A percentile compares a stretch with the other conserved stretches of the same genome.
phyloP scores from a whole-genome alignment of 129 eudicot genomes.

The Tagetes erecta region DNA sequence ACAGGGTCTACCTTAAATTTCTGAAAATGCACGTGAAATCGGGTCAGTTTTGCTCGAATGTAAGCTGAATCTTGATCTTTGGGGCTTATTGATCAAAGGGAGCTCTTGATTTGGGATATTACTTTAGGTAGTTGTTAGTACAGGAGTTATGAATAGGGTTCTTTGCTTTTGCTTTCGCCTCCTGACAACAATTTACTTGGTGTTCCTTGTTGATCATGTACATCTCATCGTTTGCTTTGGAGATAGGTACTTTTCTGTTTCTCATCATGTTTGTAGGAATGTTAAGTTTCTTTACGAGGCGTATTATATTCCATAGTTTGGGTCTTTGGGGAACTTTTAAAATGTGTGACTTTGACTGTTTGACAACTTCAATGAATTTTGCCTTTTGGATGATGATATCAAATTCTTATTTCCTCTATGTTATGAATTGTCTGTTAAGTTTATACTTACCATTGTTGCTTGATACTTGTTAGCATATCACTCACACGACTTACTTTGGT shows the following conservation, averaged over 20 bases:
- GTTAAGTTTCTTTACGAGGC: conserved; percentile 39
- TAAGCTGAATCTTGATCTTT: conserved; percentile 27
- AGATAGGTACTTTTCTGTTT: conserved; percentile 48
- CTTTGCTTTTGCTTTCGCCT: conserved; percentile 36
- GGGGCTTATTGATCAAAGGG: conserved; percentile 22
- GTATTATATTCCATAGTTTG: conserved; percentile 35
- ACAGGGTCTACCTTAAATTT: conserved; percentile 27
- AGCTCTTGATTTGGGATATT: conserved; percentile 26
- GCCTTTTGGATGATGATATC: conserved; percentile 32
- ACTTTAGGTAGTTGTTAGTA: conserved; percentile 46
- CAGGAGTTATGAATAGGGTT: conserved; percentile 58
- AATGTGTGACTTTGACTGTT: conserved; percentile 25
- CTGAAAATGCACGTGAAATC: conserved; percentile 11
- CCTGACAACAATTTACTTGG: conserved; percentile 36
- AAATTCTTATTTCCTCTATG: not conserved
- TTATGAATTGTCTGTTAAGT: not conserved
- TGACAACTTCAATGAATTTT: conserved; percentile 47
- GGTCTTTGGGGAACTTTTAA: conserved; percentile 15
- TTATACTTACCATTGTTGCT: not conserved
- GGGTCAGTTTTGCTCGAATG: conserved; percentile 25
- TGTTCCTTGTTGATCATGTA: conserved; percentile 58
- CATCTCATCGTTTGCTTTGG: conserved; percentile 43
- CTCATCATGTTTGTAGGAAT: conserved; percentile 39
- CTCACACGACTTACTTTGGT: not conserved
- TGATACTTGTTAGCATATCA: not conserved